Evolutionary conservation across 805 yeast genomes (phyloP).

Genomic region (Starmera dryadoides): DNA sequence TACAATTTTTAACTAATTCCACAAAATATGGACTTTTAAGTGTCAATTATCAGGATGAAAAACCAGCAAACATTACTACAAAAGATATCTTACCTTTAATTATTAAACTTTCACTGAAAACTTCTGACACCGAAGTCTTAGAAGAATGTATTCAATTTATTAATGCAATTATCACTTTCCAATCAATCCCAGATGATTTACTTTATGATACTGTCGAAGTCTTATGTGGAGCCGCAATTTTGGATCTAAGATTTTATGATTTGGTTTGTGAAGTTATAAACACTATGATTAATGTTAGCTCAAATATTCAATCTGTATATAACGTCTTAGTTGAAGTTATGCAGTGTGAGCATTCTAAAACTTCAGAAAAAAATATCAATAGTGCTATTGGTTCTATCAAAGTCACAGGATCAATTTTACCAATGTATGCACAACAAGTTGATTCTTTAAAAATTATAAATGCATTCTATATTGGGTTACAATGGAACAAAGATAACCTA

Average conservation of each 20-base stretch:
- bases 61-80: conserved; percentile 15
- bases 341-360: conserved; percentile 6
- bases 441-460: conserved; percentile 24
- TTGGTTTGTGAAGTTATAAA: conserved; percentile 31
- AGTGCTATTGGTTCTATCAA: conserved; percentile 33
- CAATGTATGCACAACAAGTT: conserved; percentile 19
- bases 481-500: conserved; percentile 29
- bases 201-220: conserved; percentile 33
- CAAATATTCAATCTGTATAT: conserved; percentile 8
- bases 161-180: conserved; percentile 36
- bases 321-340: conserved; percentile 11
- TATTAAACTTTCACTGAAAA: conserved; percentile 30
- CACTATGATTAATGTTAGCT: conserved; percentile 21
- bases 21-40: conserved; percentile 40
- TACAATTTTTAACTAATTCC: conserved; percentile 35
- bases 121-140: conserved; percentile 30
- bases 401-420: conserved; percentile 25
- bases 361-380: conserved; percentile 18
- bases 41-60: conserved; percentile 4
- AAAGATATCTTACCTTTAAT: conserved; percentile 26
- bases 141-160: conserved; percentile 33
- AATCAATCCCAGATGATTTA: conserved; percentile 35
- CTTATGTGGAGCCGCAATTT: conserved; percentile 35
- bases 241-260: conserved; percentile 28
- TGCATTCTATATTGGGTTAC: conserved; percentile 24